These are phyloP conservation scores for Lentinula guzmanii DNA, from an alignment of 768 basidiomycete genomes.

Conservation along the genomic window DNA sequence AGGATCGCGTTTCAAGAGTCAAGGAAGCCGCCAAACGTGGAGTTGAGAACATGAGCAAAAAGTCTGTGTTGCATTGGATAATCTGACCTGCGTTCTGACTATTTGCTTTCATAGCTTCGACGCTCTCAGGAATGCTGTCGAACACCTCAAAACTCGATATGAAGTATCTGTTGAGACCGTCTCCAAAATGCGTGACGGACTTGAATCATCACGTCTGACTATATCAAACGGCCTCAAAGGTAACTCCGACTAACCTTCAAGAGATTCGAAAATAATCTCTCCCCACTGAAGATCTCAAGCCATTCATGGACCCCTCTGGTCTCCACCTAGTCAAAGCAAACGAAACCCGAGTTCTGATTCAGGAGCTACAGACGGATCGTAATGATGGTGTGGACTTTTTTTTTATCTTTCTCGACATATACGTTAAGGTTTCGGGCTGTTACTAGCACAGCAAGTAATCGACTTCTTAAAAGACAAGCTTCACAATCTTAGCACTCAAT, in stretches of 20 bases:
- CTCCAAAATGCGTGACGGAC: slow-evolving; percentile 18
- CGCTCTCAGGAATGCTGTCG: slow-evolving; percentile 22
- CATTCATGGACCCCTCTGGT: slow-evolving; percentile 20
- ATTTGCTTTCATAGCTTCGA: slow-evolving; percentile 15
- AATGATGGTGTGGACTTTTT: slow-evolving; percentile 20
- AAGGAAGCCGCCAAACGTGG: slow-evolving; percentile 12
- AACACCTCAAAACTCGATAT: slow-evolving; percentile 18
- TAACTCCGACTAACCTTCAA: slow-evolving; percentile 8
- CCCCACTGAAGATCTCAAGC: slow-evolving; percentile 18
- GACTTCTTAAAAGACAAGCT: slow-evolving; percentile 44
- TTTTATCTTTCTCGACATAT: neutral
- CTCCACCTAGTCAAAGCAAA: slow-evolving; percentile 18
- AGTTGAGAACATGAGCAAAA: slow-evolving; percentile 12
- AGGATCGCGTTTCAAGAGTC: slow-evolving; percentile 6
- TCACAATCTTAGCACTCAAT: slow-evolving; percentile 31
- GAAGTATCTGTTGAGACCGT: slow-evolving; percentile 19
- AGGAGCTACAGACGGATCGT: slow-evolving; percentile 29
- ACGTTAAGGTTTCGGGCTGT: neutral
- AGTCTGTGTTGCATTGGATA: slow-evolving; percentile 6
- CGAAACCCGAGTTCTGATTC: slow-evolving; percentile 21
- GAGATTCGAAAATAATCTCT: neutral
- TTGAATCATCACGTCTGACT: slow-evolving; percentile 16
- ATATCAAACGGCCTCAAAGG: slow-evolving; percentile 19
- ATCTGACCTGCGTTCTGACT: neutral
- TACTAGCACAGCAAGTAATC: slow-evolving; percentile 40